phyloP scores from a whole-genome alignment of 208 protist species.

The Trypanosoma platydactyli region DNA sequence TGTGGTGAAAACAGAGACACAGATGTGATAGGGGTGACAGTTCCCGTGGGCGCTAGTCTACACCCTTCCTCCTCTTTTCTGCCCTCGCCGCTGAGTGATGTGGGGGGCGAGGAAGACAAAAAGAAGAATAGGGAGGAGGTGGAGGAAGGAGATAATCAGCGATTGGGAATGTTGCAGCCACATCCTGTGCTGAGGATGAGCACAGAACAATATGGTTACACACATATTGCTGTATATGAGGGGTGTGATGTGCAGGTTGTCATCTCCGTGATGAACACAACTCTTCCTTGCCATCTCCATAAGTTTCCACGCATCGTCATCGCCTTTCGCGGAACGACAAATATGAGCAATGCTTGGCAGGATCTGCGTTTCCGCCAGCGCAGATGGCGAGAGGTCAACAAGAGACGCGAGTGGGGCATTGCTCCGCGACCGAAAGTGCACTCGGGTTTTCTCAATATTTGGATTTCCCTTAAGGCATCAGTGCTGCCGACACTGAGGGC shows the following conservation, averaged over 20 bases:
- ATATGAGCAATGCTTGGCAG: slow-evolving; percentile 60
- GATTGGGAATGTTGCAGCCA: background rate
- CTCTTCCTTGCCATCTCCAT: slow-evolving; percentile 28
- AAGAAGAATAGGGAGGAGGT: too few relatives aligned
- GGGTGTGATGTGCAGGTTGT: slow-evolving; percentile 69
- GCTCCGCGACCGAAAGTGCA: slow-evolving; percentile 57
- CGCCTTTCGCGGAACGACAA: slow-evolving; percentile 82
- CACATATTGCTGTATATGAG: slow-evolving; percentile 60
- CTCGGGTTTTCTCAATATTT: slow-evolving; percentile 79
- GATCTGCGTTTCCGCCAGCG: slow-evolving; percentile 65
- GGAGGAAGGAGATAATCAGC: too few relatives aligned
- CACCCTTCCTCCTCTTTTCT: too few relatives aligned
- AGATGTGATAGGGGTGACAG: background rate
- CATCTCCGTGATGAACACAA: slow-evolving; percentile 50
- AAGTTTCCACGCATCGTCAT: slow-evolving; percentile 68
- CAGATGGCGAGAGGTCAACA: slow-evolving; percentile 73
- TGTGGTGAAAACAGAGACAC: background rate
- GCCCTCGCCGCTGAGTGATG: too few relatives aligned
- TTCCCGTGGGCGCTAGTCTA: too few relatives aligned
- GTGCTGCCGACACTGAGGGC: slow-evolving; percentile 56
- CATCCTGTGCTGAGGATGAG: slow-evolving; percentile 30
- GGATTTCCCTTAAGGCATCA: slow-evolving; percentile 65
- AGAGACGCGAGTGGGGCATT: slow-evolving; percentile 12
- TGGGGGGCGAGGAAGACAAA: too few relatives aligned
- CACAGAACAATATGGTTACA: slow-evolving; percentile 74